Base-by-base conservation (phyloP, 352 stramenopile genomes). In the Pythium diclinum region DNA sequence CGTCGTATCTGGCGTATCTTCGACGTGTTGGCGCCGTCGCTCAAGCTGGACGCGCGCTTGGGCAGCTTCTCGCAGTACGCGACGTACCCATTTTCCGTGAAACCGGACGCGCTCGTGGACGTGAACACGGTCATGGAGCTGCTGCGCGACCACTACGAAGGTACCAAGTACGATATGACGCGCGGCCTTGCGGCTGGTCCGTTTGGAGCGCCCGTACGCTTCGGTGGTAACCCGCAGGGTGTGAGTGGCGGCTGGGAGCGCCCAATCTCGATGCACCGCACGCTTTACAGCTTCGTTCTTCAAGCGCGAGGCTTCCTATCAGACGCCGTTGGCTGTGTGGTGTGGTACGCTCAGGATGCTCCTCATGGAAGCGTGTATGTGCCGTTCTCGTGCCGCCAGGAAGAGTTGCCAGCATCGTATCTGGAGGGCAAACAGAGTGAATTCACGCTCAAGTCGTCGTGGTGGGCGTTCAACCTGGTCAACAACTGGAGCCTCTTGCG, bases 211-310 rank as follows among this genome's bases (percentile, higher is more conserved):
- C 59, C 59, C 6, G 48, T 65, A 13, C 11, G 70, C 42, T 42
- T 61, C 52, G 79, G 81, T 7, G 80, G 83, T 13, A 76, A 68
- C 33, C 21, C 73, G 8, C 62, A 75, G 7, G 80, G 77, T 7
- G 67, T 88, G 16, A 56, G 73, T 17, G 89, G 89, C 23, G 82
- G 79, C 3, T 96, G 90, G 82, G 88, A 97, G 67, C 81, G 93
- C 1, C 71, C 88, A 7, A 97, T 98, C 63, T 97, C 89, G 10
- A 81, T 98, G 56, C 96, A 92, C 60, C 89, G 94, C 28, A 97
- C 92, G 21, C 59, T 91, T 10, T 91, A 86, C 53, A 87, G 78
- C 44, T 97, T 98, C 69, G 79, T 88, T 17, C 67, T 88, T 7
- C 84, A 93, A 58, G 68, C 63, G 16, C 75, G 79, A 3, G 63